phyloP scores from a whole-genome alignment of 176 grass and related monocot species.

The Musa beccarii region DNA sequence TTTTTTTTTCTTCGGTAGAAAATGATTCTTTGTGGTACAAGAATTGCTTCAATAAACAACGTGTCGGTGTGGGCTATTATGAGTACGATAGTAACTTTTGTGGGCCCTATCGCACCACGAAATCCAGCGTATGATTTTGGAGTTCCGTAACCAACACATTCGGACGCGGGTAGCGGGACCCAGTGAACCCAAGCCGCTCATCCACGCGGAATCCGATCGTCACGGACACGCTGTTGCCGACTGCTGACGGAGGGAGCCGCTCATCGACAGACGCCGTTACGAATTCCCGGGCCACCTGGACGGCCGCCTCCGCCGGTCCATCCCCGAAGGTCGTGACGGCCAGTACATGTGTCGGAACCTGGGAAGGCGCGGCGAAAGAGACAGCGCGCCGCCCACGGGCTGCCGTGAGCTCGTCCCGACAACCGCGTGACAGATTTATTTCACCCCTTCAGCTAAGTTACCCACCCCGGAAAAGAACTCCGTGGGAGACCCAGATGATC shows the following conservation, averaged over 20 bases:
- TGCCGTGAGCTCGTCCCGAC: not conserved
- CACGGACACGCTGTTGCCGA: not conserved
- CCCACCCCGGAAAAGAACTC: no score
- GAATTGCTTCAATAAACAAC: no score
- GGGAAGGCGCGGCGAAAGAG: not conserved
- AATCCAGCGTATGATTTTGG: no score
- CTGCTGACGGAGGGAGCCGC: no score
- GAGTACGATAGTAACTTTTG: no score
- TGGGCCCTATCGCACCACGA: no score
- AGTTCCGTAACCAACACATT: not conserved
- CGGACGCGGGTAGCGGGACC: not conserved
- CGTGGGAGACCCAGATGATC: no score
- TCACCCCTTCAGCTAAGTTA: not conserved
- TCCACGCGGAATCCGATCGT: not conserved
- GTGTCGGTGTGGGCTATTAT: no score
- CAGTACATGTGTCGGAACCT: not conserved
- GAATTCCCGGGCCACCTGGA: not conserved
- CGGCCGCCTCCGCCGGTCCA: not conserved
- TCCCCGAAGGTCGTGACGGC: not conserved
- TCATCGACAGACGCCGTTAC: not conserved
- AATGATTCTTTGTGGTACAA: no score
- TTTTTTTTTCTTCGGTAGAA: no score
- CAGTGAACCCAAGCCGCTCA: not conserved
- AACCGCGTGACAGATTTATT: not conserved
- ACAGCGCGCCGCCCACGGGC: not conserved